These are phyloP conservation scores for Abrus precatorius DNA, from an alignment of 306 rosid genomes.

Conservation along the genomic window DNA sequence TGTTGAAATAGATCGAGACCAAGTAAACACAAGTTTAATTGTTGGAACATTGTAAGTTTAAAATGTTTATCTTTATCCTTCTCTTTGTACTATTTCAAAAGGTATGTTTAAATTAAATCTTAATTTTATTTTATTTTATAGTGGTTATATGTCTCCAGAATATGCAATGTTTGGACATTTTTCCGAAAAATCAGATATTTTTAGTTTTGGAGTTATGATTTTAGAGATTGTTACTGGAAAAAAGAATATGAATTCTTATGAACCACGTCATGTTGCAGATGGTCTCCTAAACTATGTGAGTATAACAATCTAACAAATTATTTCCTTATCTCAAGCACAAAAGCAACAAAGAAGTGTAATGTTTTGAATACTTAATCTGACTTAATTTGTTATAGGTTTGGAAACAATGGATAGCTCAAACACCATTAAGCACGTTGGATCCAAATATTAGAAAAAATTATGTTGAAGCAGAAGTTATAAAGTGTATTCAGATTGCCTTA, in stretches of 20 bases:
- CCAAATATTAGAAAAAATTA: constrained; percentile 40
- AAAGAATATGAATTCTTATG: constrained; percentile 17
- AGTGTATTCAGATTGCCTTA: constrained; percentile 53
- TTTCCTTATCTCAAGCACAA: not conserved
- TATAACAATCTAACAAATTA: not conserved
- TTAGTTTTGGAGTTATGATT: constrained; percentile 45
- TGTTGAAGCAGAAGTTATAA: constrained; percentile 13
- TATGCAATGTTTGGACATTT: not conserved
- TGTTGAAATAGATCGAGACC: not conserved
- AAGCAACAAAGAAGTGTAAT: not conserved
- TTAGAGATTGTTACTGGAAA: constrained; percentile 56
- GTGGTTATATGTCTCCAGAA: constrained; percentile 25
- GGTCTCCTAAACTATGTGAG: constrained; percentile 41
- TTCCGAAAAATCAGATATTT: not conserved
- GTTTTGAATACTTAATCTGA: not conserved
- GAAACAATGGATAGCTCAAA: constrained; percentile 49
- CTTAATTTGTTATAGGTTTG: constrained; percentile 46
- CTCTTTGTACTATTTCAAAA: not conserved
- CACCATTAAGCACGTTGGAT: constrained; percentile 2
- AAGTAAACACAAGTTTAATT: constrained; percentile 42
- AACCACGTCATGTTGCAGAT: not conserved
- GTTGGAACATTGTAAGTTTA: constrained; percentile 62
- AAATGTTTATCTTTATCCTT: not conserved
- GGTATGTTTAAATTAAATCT: not conserved
- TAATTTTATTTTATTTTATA: not conserved